Base-by-base conservation (phyloP, 78 protist genomes). In the Mantamonas sphyraenae region DNA sequence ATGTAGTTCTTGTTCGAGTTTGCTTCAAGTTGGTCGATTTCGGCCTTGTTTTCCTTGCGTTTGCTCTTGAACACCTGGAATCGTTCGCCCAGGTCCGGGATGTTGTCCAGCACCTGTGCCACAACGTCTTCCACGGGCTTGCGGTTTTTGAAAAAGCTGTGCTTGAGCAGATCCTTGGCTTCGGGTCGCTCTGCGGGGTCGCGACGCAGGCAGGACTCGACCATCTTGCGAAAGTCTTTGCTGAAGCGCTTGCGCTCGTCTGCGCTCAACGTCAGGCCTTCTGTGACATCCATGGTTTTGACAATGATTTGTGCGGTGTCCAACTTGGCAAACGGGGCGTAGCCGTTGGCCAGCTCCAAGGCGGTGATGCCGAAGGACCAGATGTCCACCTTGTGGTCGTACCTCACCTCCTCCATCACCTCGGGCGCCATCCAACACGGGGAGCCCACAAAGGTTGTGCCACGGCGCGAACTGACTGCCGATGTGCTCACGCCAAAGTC, bases 371-470 rank as follows among this genome's bases (percentile, higher is more conserved):
- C 92, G 39, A 88, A 58, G 26, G 78, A 63, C 92, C 92, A 88
- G 33, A 83, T 64, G 74, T 88, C 92, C 0, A 51, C 76, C 66
- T 64, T 73, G 42, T 20, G 14, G 61, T 73, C 82, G 60, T 89
- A 89, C 20, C 43, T 62, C 43, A 34, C 51, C 22, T 87, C 89
- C 24, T 57, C 42, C 30, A 87, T 83, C 20, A 91, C 60, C 64
- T 91, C 97, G 1, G 90, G 89, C 3, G 90, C 83, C 90, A 85
- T 85, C 90, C 90, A 72, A 20, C 53, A 72, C 40, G 76, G 76
- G 26, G 76, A 22, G 28, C 76, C 76, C n/a, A 57, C 62, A 8
- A 72, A 14, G 31, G 65, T 7, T 12, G 66, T 26, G n/a, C n/a
- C n/a, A n/a, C n/a, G n/a, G n/a, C n/a, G n/a, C n/a, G n/a, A n/a